These are phyloP conservation scores for Kodamaea sp. DNA, from an alignment of 1,139 yeast genomes.

Conservation along the genomic window DNA sequence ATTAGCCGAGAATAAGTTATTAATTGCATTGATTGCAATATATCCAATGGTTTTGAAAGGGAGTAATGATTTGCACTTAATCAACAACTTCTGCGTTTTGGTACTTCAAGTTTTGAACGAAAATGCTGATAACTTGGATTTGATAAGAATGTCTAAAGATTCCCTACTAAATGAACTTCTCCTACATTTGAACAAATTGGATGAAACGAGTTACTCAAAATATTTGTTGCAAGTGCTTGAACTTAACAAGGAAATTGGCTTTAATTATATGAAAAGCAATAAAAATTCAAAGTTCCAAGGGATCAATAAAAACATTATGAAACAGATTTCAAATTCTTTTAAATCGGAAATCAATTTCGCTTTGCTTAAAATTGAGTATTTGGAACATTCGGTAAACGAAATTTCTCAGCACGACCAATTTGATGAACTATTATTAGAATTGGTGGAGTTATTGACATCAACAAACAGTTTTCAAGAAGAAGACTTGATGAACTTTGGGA, in stretches of 20 bases:
- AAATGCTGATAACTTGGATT: background rate
- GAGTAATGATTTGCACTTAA: constrained; percentile 5
- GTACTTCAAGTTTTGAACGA: constrained; percentile 7
- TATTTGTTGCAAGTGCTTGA: constrained; percentile 31
- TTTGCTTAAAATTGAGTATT: constrained; percentile 32
- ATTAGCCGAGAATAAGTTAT: background rate
- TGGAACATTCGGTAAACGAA: constrained; percentile 30
- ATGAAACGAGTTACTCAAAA: constrained; percentile 23
- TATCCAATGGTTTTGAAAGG: constrained; percentile 11
- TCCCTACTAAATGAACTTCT: constrained; percentile 6
- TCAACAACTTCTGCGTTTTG: constrained; percentile 9
- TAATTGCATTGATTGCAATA: constrained; percentile 5
- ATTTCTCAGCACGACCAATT: constrained; percentile 1
- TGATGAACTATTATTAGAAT: constrained; percentile 15
- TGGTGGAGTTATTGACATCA: constrained; percentile 9
- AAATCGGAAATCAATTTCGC: constrained; percentile 24
- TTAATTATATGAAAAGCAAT: constrained; percentile 29
- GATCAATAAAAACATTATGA: constrained; percentile 31
- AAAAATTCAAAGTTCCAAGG: constrained; percentile 23
- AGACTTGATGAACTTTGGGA: constrained; percentile 22
- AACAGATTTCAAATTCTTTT: constrained; percentile 23
- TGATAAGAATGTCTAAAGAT: constrained; percentile 1
- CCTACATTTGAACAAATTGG: constrained; percentile 8
- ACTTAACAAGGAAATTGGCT: constrained; percentile 25
- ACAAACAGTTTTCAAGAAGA: constrained; percentile 15